Evolutionary conservation across 345 rosid genomes (phyloP).

Genomic region (Euphorbia tirucalli): DNA sequence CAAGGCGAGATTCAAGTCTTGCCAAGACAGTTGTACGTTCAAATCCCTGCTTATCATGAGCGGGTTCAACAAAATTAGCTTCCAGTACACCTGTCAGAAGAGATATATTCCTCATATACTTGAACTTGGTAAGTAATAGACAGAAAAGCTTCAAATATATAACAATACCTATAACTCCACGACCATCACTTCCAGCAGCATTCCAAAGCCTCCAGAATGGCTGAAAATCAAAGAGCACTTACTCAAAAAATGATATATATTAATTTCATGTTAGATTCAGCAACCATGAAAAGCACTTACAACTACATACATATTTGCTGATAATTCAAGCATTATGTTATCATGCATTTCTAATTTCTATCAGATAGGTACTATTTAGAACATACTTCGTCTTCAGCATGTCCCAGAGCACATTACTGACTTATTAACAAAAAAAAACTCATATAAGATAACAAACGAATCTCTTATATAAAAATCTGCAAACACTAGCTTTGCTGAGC

Average conservation of each 20-base stretch:
- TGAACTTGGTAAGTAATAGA: not conserved
- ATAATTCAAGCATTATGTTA: not conserved
- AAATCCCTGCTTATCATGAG: slow-evolving; percentile 97
- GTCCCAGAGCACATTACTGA: not conserved
- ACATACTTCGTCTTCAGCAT: not conserved
- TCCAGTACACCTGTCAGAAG: slow-evolving; percentile 73
- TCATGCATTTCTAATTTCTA: not conserved
- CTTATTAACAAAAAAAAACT: not conserved
- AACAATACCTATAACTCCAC: slow-evolving; percentile 80
- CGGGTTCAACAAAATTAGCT: slow-evolving; percentile 95
- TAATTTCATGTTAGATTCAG: not conserved
- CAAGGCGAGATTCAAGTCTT: slow-evolving; percentile 67
- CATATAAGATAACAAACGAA: not conserved
- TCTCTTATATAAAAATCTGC: not conserved
- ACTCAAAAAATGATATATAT: slow-evolving; percentile 8
- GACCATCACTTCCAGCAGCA: slow-evolving; percentile 87
- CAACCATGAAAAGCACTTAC: not conserved
- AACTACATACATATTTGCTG: not conserved
- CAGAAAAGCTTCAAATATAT: slow-evolving; percentile 12
- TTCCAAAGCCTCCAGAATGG: slow-evolving; percentile 99
- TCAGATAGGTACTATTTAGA: not conserved
- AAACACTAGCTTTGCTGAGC: not conserved
- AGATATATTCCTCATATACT: slow-evolving; percentile 20
- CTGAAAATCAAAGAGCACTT: slow-evolving; percentile 37
- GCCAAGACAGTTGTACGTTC: slow-evolving; percentile 90